Conservation (phyloP, 208 protist genomes). For the Crithidia fasciculata region DNA sequence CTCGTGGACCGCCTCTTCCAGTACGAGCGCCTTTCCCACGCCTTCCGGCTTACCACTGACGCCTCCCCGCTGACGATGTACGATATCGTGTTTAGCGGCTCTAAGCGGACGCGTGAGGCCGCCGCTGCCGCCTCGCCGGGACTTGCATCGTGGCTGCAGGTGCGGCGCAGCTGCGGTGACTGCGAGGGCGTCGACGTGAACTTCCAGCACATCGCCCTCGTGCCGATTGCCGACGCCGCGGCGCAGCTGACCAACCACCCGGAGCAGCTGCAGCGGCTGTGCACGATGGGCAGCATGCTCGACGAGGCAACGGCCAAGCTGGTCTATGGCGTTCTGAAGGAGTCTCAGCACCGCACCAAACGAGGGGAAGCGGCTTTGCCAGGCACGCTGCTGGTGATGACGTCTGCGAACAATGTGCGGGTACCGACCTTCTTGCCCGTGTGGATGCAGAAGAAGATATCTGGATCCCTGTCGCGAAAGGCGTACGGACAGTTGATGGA, state of each 20-base stretch:
- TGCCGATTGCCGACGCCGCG: slow-evolving; percentile 56
- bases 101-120: slow-evolving; percentile 1
- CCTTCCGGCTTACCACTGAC: slow-evolving; percentile 1
- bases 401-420: slow-evolving; percentile 61
- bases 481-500: slow-evolving; percentile 50
- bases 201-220: slow-evolving; percentile 64
- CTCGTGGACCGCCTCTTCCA: slow-evolving; percentile 60
- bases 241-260: slow-evolving; percentile 38
- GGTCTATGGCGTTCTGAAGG: slow-evolving; percentile 48
- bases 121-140: slow-evolving; percentile 4
- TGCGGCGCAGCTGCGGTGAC: slow-evolving; percentile 5
- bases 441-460: slow-evolving; percentile 53
- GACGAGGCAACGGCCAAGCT: slow-evolving; percentile 35
- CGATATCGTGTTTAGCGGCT: slow-evolving; percentile 64
- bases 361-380: slow-evolving; percentile 13
- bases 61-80: slow-evolving; percentile 30
- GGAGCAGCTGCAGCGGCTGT: slow-evolving; percentile 23
- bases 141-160: slow-evolving; percentile 20
- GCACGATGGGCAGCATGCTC: slow-evolving; percentile 50
- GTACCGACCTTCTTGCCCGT: slow-evolving; percentile 46
- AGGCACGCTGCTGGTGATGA: slow-evolving; percentile 70
- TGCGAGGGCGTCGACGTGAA: slow-evolving; percentile 54
- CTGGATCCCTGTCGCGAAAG: slow-evolving; percentile 40
- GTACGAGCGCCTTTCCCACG: slow-evolving; percentile 52
- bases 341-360: slow-evolving; percentile 20